Evolutionary conservation across 768 basidiomycete species (phyloP).

Genomic region (Ramaria rubella): DNA sequence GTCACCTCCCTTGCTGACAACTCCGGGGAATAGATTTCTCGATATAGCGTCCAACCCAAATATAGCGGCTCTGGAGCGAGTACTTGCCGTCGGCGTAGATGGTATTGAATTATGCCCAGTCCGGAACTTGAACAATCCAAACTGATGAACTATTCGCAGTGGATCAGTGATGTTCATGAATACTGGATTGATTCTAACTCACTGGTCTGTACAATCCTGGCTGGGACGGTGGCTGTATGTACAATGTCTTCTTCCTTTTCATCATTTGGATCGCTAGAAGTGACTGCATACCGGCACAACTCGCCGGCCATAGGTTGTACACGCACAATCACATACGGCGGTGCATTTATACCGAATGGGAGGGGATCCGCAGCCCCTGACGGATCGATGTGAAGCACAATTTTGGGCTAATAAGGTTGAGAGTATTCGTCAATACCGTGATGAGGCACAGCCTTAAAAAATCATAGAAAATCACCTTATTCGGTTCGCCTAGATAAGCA

Average conservation of each 20-base stretch:
- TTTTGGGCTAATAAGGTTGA: conserved; percentile 65
- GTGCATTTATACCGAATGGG: conserved; percentile 59
- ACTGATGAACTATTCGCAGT: conserved; percentile 63
- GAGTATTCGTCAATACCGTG: conserved; percentile 6
- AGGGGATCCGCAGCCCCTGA: conserved; percentile 68
- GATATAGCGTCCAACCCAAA: conserved; percentile 88
- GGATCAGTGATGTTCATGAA: conserved; percentile 1
- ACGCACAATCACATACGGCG: conserved; percentile 75
- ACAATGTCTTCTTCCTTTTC: conserved; percentile 79
- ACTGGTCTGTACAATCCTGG: conserved; percentile 79
- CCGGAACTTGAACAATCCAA: conserved; percentile 81
- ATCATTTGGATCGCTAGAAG: conserved; percentile 66
- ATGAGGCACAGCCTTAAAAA: conserved; percentile 2
- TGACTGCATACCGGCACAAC: conserved; percentile 71
- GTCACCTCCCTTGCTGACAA: conserved; percentile 51
- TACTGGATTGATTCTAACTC: conserved; percentile 23
- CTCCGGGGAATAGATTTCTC: conserved; percentile 78
- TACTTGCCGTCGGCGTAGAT: conserved; percentile 72
- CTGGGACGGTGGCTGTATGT: conserved; percentile 65
- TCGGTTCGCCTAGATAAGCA: conserved; percentile 67
- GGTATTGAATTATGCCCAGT: conserved; percentile 75
- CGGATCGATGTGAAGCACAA: conserved; percentile 81
- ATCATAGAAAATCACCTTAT: conserved; percentile 52
- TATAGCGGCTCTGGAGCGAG: conserved; percentile 71
- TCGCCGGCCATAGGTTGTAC: conserved; percentile 81